Evolutionary conservation across 1,284 basidiomycete species (phyloP), one percentile per base, ranked within the genome.

Genomic region (Gomphus sp.): DNA sequence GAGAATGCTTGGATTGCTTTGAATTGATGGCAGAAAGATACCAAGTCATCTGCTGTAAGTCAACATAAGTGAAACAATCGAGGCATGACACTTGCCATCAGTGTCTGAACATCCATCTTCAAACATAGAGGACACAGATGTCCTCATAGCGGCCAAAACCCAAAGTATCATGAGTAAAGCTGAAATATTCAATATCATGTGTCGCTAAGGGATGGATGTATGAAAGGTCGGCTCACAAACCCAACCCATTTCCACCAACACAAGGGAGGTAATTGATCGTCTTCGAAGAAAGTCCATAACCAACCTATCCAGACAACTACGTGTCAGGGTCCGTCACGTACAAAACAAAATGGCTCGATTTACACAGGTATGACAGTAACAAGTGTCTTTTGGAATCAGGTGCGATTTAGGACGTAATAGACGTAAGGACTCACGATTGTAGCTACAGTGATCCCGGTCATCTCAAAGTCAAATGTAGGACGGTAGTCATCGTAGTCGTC

Each of bases 111-210:
- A 58, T 18, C 50, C 18, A 18, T 52, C 18, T 1, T 14, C 16
- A 44, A 52, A 52, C n/a, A 58, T 58, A 25, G 39, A 9, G 22
- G 56, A 39, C 11, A 36, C 39, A 1, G 56, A 51, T 16, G 56
- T 39, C 25, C 52, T 50, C 14, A 39, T 37, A 11, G 37, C 56
- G 37, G 43, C 12, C 10, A 52, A 28, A 52, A 25, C 56, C 56
- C 56, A 58, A 25, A 58, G 37, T 22, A 58, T 53, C 50, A 52
- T 44, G 28, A 58, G 56, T 37, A 58, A 52, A n/a, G 50, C 56
- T 58, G n/a, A 28, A 44, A 37, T 22, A 11, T 11, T 18, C 33
- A 16, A 28, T 43, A 25, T 47, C 22, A 47, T 2, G 3, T 47
- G 9, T 25, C 6, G 6, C 11, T 22, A 50, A 8, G 4, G 4